These are phyloP conservation scores for Fusarium kyushuense DNA, from an alignment of 2,329 filamentous ascomycete genomes.

Conservation along the genomic window DNA sequence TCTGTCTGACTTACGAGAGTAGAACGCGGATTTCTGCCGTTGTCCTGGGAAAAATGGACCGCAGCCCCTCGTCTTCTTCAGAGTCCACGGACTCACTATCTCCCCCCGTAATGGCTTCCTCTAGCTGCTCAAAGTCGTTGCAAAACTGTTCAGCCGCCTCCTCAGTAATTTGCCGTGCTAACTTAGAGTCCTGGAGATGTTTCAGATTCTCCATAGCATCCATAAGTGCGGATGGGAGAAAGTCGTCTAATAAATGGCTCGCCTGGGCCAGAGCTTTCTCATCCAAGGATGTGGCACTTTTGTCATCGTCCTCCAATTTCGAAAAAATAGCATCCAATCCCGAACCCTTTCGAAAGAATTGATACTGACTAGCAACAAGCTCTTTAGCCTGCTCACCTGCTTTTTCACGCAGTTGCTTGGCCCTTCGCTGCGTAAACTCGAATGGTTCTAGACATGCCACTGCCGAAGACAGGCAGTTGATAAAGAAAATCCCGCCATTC, in stretches of 20 bases:
- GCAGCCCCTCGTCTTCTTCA: conserved; percentile 46
- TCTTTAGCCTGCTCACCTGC: conserved; percentile 67
- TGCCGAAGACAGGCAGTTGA: conserved; percentile 77
- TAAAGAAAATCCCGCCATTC: conserved; percentile 73
- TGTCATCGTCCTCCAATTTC: conserved; percentile 59
- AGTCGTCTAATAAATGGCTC: conserved; percentile 86
- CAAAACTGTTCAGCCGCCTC: conserved; percentile 88
- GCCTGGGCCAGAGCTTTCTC: conserved; percentile 69
- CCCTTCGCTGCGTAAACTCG: conserved; percentile 71
- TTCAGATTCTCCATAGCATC: conserved; percentile 88
- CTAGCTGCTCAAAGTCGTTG: conserved; percentile 78
- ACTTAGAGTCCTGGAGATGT: conserved; percentile 75
- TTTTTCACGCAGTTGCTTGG: conserved; percentile 66
- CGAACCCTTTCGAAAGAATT: conserved; percentile 79
- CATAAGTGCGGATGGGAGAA: conserved; percentile 91
- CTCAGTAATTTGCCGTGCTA: conserved; percentile 83
- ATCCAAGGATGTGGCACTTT: conserved; percentile 59
- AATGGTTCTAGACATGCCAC: conserved; percentile 67
- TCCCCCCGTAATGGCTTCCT: conserved; percentile 62
- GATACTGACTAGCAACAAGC: conserved; percentile 76
- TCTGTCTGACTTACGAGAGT: conserved; percentile 57
- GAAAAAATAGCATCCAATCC: conserved; percentile 75
- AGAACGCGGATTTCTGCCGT: conserved; percentile 70
- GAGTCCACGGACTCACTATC: conserved; percentile 52
- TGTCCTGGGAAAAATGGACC: conserved; percentile 67